A percentile compares a stretch with the other conserved stretches of the same genome.
Conservation (phyloP, 169 alveolate genomes). For the Sarcocystis neurona region DNA sequence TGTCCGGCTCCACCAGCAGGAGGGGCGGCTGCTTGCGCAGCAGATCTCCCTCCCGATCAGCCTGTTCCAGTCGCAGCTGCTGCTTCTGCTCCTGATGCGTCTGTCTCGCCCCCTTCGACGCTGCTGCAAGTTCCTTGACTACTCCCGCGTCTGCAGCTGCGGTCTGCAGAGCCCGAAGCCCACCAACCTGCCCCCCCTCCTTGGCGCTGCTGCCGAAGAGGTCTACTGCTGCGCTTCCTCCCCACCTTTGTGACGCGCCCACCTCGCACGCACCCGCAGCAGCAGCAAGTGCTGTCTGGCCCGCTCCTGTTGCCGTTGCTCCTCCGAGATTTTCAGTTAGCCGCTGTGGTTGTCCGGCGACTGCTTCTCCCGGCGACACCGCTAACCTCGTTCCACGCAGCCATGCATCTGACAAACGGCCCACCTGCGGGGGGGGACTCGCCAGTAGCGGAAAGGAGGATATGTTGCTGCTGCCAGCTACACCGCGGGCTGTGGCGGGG, state of each 20-base stretch:
- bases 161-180: background rate
- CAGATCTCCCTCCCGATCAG: slow-evolving; percentile 20
- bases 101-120: background rate
- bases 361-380: no score
- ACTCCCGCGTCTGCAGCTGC: background rate
- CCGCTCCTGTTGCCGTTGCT: no score
- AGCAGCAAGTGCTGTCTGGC: no score
- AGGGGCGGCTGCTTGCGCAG: background rate
- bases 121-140: background rate
- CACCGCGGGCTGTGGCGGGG: background rate
- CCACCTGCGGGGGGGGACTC: background rate
- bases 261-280: background rate
- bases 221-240: background rate
- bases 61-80: slow-evolving; percentile 12
- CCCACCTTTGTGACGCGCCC: background rate
- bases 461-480: background rate
- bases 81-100: slow-evolving; percentile 30
- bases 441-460: background rate
- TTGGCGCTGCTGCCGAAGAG: background rate
- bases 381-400: background rate
- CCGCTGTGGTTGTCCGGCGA: no score
- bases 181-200: background rate
- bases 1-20: background rate
- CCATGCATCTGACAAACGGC: background rate
- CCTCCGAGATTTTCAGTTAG: no score